Conservation (phyloP, 2,329 filamentous ascomycete genomes). For the Bipolaris zeicola region DNA sequence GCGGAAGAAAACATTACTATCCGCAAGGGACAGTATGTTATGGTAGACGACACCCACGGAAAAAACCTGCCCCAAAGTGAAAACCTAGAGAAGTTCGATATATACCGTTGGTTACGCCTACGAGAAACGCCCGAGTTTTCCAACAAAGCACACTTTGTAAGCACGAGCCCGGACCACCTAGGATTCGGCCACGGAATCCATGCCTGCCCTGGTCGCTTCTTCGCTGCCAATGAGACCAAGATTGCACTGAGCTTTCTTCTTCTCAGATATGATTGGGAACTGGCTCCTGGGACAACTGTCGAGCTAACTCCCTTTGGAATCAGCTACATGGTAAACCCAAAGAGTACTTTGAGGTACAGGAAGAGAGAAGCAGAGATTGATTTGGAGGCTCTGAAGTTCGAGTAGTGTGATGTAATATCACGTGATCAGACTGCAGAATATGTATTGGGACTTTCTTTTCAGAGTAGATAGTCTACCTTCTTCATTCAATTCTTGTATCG, state of each 20-base stretch:
- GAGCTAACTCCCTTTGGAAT: not conserved
- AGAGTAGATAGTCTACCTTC: no score
- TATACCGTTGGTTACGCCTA: not conserved
- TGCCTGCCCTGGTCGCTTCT: slow-evolving; percentile 19
- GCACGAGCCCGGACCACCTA: not conserved
- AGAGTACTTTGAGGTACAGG: not conserved
- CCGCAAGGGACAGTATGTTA: not conserved
- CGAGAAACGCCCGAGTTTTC: not conserved
- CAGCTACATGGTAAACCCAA: not conserved
- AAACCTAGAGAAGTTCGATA: not conserved
- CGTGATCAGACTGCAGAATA: no score
- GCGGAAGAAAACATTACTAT: not conserved
- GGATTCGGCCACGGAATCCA: not conserved
- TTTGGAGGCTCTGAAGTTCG: not conserved
- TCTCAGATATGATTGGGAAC: not conserved
- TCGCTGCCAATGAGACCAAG: slow-evolving; percentile 28
- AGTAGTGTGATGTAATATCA: no score
- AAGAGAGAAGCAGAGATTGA: not conserved
- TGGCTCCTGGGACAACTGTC: not conserved
- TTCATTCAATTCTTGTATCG: no score
- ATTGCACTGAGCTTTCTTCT: slow-evolving; percentile 13
- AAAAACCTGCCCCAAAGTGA: not conserved
- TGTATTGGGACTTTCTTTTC: no score
- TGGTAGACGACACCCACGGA: not conserved
- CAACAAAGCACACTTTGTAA: not conserved